These are phyloP conservation scores for Kalanchoe fedtschenkoi DNA, from an alignment of 164 flowering plant genomes.

Conservation along the genomic window DNA sequence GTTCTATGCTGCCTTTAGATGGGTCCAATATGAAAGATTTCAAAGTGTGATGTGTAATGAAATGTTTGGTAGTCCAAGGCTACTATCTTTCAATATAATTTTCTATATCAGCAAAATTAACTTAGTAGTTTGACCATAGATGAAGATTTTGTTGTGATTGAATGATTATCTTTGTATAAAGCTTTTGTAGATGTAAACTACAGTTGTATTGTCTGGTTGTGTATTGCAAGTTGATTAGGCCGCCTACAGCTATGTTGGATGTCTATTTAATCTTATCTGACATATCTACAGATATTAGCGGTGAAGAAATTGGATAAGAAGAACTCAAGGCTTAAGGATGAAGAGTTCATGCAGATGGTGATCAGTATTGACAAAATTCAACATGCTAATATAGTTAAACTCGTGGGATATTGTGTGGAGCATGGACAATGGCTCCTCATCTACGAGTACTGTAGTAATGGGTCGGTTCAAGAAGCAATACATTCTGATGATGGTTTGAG, in stretches of 20 bases:
- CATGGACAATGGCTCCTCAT: slow-evolving; percentile 73
- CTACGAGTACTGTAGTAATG: slow-evolving; percentile 72
- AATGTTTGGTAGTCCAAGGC: no score
- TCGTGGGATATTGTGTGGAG: slow-evolving; percentile 88
- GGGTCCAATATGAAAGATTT: no score
- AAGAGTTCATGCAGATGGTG: slow-evolving; percentile 76
- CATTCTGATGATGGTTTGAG: slow-evolving; percentile 63
- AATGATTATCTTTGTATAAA: no score
- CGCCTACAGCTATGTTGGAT: background rate
- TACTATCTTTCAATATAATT: no score
- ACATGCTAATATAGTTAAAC: slow-evolving; percentile 83
- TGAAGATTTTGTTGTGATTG: no score
- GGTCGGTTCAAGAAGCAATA: slow-evolving; percentile 72
- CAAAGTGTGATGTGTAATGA: no score
- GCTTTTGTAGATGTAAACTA: background rate
- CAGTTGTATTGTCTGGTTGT: background rate
- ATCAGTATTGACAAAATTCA: slow-evolving; percentile 50
- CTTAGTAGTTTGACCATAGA: no score
- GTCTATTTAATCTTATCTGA: no score
- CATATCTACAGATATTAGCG: slow-evolving; percentile 45
- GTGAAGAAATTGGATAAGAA: slow-evolving; percentile 70
- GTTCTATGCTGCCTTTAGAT: no score
- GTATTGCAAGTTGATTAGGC: background rate
- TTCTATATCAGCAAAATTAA: no score
- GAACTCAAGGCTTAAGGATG: slow-evolving; percentile 41